Percentiles rank a stretch among this genome's conserved stretches.
Evolutionary conservation across 1,284 basidiomycete species (phyloP).

Genomic region (Pseudozyma pruni): DNA sequence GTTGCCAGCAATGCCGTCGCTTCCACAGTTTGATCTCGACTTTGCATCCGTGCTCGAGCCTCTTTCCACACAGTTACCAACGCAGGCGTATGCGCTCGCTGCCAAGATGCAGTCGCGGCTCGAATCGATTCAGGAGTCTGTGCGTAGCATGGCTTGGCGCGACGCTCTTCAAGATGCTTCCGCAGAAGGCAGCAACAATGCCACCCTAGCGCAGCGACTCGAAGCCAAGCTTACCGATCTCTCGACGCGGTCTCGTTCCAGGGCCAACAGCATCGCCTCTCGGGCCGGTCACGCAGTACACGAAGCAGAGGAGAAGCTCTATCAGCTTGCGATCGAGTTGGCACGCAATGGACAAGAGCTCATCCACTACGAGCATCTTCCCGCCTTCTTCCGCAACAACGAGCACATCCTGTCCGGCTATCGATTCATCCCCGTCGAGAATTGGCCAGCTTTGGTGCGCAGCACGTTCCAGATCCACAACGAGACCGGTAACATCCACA

Average conservation of each 20-base stretch:
- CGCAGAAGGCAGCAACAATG: conserved; percentile 3
- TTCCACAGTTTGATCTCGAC: conserved; percentile 45
- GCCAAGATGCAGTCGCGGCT: conserved; percentile 50
- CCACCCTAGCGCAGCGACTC: conserved; percentile 27
- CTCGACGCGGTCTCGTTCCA: conserved; percentile 26
- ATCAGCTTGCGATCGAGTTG: conserved; percentile 58
- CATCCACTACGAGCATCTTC: conserved; percentile 60
- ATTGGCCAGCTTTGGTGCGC: conserved; percentile 54
- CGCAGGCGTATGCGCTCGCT: conserved; percentile 37
- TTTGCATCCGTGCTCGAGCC: conserved; percentile 44
- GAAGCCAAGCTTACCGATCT: conserved; percentile 39
- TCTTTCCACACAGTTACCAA: conserved; percentile 34
- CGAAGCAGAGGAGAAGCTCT: conserved; percentile 62
- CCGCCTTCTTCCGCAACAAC: conserved; percentile 65
- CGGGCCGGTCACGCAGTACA: conserved; percentile 50
- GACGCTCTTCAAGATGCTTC: conserved; percentile 32
- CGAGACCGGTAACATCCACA: conserved; percentile 67
- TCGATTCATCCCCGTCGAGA: conserved; percentile 64
- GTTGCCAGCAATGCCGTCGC: conserved; percentile 31
- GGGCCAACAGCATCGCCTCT: conserved; percentile 44
- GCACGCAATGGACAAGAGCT: conserved; percentile 59
- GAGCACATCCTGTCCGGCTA: conserved; percentile 66
- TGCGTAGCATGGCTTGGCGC: conserved; percentile 51
- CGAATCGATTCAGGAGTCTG: conserved; percentile 52
- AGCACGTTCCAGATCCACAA: conserved; percentile 67